These are phyloP conservation scores for Neonectria neomacrospora DNA, from an alignment of 2,329 filamentous ascomycete genomes.

Conservation along the genomic window DNA sequence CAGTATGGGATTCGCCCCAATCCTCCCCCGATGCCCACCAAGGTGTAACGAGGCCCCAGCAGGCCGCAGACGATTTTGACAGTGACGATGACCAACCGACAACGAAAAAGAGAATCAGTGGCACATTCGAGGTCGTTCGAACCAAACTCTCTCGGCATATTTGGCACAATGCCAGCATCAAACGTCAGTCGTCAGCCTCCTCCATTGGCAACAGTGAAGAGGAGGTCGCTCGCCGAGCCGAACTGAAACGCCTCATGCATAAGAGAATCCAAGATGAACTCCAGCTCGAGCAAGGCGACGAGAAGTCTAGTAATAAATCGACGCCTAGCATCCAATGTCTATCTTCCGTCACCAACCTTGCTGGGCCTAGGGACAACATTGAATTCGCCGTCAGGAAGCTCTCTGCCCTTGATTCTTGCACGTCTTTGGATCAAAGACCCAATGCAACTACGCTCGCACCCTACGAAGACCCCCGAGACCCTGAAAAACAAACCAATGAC, in stretches of 20 bases:
- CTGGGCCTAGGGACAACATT: constrained; percentile 61
- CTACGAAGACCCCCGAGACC: background rate
- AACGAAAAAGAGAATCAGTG: constrained; percentile 48
- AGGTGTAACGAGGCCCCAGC: constrained; percentile 35
- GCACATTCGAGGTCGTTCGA: constrained; percentile 58
- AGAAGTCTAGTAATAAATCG: constrained; percentile 46
- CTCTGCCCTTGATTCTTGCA: constrained; percentile 10
- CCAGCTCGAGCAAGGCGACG: constrained; percentile 56
- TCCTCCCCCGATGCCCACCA: constrained; percentile 2
- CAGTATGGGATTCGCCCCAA: constrained; percentile 23
- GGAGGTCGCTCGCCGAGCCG: constrained; percentile 65
- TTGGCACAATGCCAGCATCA: constrained; percentile 56
- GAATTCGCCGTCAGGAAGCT: constrained; percentile 53
- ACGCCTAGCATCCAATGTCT: constrained; percentile 39
- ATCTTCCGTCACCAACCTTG: constrained; percentile 44
- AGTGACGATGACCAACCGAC: constrained; percentile 49
- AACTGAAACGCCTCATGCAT: constrained; percentile 65
- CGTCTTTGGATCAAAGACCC: constrained; percentile 9
- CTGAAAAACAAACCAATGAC: background rate
- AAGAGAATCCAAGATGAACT: constrained; percentile 69
- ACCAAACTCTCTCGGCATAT: constrained; percentile 58
- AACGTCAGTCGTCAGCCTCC: constrained; percentile 54
- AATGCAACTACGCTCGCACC: constrained; percentile 8
- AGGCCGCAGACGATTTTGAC: constrained; percentile 54
- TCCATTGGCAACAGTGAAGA: constrained; percentile 61